Base-by-base conservation (phyloP, 352 stramenopile species). In the Globisporangium recalcitrans region DNA sequence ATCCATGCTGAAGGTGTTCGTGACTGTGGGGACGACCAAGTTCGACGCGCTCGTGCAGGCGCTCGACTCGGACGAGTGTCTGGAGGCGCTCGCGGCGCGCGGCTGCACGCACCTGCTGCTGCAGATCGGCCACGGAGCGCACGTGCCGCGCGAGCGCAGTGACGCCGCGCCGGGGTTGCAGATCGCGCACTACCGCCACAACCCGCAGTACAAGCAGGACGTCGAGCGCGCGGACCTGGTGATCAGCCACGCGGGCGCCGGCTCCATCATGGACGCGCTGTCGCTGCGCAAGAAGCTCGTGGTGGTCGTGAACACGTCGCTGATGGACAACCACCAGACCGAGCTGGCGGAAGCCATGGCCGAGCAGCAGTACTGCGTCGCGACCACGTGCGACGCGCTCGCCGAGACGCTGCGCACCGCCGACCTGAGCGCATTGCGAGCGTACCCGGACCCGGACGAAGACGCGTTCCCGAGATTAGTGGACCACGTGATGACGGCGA, bases 301-400 rank as follows among this genome's bases (percentile, higher is more conserved):
- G 26, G 95, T 98, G 6, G 93, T 98, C 6, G 96, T 98, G 10
- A 99, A 99, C 47, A 42, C 80, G 19, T 48, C 65, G 58, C 82
- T 99, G 14, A 99, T 99, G 96, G 84, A 98, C 83, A 98, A 99
- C 82, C 96, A 99, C 74, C 96, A 99, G 75, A 81, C 76, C 36
- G 96, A 99, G 69, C 74, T 99, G 21, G 96, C 96, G 7, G 75
- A 91, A 51, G 94, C 95, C 38, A 96, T 99, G 82, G 84, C 84
- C 16, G 73, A 78, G 26, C 63, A 82, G 53, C 72, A 68, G 2
- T 90, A 82, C 54, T 90, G 84, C 57, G 63, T 90, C 10, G 63
- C 73, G 19, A 89, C 86, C 9, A 80, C 67, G 1, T 78, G 76
- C 14, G 67, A 76, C 22, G 58, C 34, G 5, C 64, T 92, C 26